Evolutionary conservation across 805 yeast genomes (phyloP).

Genomic region (Saccharomyces kudriavzevii): DNA sequence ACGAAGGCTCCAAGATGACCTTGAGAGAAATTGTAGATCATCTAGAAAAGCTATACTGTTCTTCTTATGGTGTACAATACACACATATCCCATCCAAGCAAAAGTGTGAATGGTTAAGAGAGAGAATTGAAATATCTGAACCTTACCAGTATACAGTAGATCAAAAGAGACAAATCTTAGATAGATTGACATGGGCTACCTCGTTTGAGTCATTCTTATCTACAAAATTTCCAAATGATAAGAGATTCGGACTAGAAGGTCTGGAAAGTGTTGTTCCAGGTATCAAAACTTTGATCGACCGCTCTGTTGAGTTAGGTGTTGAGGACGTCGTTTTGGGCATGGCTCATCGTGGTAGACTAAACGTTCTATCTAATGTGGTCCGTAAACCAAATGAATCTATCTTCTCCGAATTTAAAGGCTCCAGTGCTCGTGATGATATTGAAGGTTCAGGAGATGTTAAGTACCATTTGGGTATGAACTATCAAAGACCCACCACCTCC

Average conservation of each 20-base stretch:
- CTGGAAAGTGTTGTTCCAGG: conserved; percentile 96
- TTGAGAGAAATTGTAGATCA: conserved; percentile 68
- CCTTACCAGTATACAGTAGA: conserved; percentile 80
- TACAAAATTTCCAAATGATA: conserved; percentile 95
- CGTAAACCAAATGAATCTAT: conserved; percentile 98
- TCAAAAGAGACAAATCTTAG: conserved; percentile 92
- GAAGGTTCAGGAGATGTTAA: conserved; percentile 99
- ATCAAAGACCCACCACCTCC: conserved; percentile 96
- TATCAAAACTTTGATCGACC: conserved; percentile 90
- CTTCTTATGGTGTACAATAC: conserved; percentile 87
- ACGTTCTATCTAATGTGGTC: conserved; percentile 95
- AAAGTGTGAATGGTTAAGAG: conserved; percentile 98
- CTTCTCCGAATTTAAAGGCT: conserved; percentile 89
- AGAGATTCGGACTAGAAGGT: conserved; percentile 98
- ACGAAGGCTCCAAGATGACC: conserved; percentile 52
- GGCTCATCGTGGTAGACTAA: conserved; percentile 99
- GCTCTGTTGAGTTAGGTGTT: conserved; percentile 83
- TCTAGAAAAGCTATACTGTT: conserved; percentile 82
- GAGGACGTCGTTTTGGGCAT: conserved; percentile 97
- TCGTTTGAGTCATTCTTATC: conserved; percentile 88
- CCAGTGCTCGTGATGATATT: conserved; percentile 56
- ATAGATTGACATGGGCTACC: conserved; percentile 93
- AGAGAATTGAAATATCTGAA: conserved; percentile 83
- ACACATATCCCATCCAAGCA: conserved; percentile 92
- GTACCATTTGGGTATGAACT: conserved; percentile 98